These are phyloP conservation scores for Rhododendron griersonianum DNA, from an alignment of 148 eudicot genomes.

Conservation along the genomic window DNA sequence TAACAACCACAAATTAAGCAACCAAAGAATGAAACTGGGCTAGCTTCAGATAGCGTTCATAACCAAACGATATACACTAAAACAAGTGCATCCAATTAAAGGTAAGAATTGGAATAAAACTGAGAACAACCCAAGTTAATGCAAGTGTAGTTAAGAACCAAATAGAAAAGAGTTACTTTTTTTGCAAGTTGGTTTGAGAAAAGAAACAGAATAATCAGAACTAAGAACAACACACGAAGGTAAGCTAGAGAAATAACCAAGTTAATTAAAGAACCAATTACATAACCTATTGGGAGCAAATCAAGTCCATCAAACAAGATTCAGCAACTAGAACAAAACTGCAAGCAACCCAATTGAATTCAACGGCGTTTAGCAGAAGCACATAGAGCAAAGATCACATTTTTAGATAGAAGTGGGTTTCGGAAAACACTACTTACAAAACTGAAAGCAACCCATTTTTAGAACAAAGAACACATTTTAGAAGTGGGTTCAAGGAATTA, in stretches of 20 bases:
- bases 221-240: neutral
- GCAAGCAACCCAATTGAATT: neutral
- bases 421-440: neutral
- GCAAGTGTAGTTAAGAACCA: neutral
- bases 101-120: neutral
- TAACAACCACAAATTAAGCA: neutral
- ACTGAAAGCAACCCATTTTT: neutral
- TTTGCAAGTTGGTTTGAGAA: too few species aligned
- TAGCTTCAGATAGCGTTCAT: neutral
- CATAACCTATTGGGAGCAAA: neutral
- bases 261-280: neutral
- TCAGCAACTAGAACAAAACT: neutral
- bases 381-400: neutral
- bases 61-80: neutral
- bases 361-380: neutral
- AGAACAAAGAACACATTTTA: neutral
- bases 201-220: neutral
- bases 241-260: neutral
- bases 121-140: neutral
- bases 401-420: neutral
- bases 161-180: too few species aligned
- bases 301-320: neutral
- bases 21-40: neutral
- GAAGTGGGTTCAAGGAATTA: neutral
- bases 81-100: neutral